Conservation (phyloP, 73 alveolate species). For the Effrenium voratum region DNA sequence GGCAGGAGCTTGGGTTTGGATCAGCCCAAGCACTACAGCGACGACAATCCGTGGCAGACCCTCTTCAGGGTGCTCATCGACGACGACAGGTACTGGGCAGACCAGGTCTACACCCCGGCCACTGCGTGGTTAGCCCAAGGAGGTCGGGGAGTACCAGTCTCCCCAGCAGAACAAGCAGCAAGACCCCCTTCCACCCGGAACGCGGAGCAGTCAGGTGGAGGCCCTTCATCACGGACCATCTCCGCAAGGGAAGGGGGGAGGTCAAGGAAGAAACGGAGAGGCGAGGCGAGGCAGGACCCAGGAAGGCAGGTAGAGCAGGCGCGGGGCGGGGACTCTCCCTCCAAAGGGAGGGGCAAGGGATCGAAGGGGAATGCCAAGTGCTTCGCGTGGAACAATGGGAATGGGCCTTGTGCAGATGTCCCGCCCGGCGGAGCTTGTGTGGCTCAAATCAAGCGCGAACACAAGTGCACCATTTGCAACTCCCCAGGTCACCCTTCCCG, state of each 20-base stretch:
- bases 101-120: not conserved
- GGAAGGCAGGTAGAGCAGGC: not conserved
- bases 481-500: not conserved
- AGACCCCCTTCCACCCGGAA: not conserved
- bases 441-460: not conserved
- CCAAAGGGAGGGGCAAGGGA: not conserved
- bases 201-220: not conserved
- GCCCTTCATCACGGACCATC: not conserved
- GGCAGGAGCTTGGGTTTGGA: not conserved
- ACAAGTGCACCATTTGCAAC: too few species aligned
- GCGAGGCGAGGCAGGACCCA: not conserved
- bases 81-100: not conserved
- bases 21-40: not conserved
- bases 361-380: not conserved
- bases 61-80: not conserved
- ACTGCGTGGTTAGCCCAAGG: not conserved
- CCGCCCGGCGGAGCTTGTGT: not conserved
- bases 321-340: not conserved
- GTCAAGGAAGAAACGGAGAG: not conserved
- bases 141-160: not conserved
- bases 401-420: not conserved
- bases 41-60: not conserved
- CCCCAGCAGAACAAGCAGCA: not conserved
- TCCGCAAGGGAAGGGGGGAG: not conserved
- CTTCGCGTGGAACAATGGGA: constrained; percentile 31